Percentiles rank a stretch among this genome's conserved stretches.
Conservation (phyloP, 148 eudicot species). For the Linanthus parryae region DNA sequence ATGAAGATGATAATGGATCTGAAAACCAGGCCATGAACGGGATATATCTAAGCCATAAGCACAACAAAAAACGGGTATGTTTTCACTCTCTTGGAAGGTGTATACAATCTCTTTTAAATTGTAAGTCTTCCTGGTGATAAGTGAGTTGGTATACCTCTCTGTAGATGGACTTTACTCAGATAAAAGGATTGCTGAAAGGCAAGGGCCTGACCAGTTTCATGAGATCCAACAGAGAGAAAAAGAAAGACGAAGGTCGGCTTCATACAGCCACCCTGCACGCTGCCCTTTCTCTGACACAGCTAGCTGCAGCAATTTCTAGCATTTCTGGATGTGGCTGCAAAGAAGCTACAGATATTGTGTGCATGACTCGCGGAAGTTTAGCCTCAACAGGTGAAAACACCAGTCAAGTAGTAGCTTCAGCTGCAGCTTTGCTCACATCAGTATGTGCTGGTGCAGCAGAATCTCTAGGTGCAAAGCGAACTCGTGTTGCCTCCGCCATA, state of each 20-base stretch:
- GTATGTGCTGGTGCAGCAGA: slow-evolving; percentile 24
- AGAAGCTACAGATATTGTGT: slow-evolving; percentile 8
- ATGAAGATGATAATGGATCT: background rate
- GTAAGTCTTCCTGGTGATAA: background rate
- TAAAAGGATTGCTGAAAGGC: slow-evolving; percentile 16
- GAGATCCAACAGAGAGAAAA: slow-evolving; percentile 20
- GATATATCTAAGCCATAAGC: background rate
- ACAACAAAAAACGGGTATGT: slow-evolving; percentile 16
- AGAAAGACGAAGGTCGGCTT: slow-evolving; percentile 24
- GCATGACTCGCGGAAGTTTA: background rate
- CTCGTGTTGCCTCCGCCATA: slow-evolving; percentile 13
- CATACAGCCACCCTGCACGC: slow-evolving; percentile 26
- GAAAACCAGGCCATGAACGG: background rate
- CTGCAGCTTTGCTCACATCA: slow-evolving; percentile 16
- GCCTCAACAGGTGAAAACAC: slow-evolving; percentile 9
- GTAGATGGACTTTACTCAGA: slow-evolving; percentile 17
- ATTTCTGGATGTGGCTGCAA: too few species aligned
- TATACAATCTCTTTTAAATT: background rate
- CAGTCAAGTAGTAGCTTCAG: slow-evolving; percentile 23
- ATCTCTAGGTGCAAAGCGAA: slow-evolving; percentile 18
- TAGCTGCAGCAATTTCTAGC: slow-evolving; percentile 29
- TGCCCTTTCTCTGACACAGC: slow-evolving; percentile 32
- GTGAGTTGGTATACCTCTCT: background rate
- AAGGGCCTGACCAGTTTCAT: slow-evolving; percentile 15
- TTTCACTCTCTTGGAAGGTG: background rate